Base-by-base conservation (phyloP, 1,284 basidiomycete species). In the Cryptococcus sp. region DNA sequence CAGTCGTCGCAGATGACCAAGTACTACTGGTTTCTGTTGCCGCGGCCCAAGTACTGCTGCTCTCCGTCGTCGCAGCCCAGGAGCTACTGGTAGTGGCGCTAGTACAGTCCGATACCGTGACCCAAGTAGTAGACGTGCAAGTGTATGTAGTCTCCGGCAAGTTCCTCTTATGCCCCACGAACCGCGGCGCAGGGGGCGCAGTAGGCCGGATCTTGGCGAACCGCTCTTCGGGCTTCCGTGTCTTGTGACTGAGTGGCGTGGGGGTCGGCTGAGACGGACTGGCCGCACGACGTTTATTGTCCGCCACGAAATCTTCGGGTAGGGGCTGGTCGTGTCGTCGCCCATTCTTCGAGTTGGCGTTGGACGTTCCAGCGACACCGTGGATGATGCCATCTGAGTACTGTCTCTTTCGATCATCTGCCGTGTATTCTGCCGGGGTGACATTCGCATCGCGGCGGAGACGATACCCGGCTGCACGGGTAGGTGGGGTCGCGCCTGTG, bases 91-190 rank as follows among this genome's bases (percentile, higher is more conserved):
- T 8, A 35, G 25, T 6, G 25, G 25, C 25, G 25, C 31, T 35
- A 8, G 52, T 45, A 45, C 60, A 58, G n/a, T 53, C 60, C 22
- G 52, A 47, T 5, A 57, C 53, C 16, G 60, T 61, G n/a, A 61
- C 38, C 35, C 42, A 51, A 13, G 56, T 55, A 15, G 60, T 61
- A 20, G 60, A 61, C n/a, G 60, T 61, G 19, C 56, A 56, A 17
- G 51, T 60, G 10, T 35, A 35, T 35, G 3, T 35, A 8, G 31
- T 35, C 31, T 35, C 8, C 31, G 31, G 31, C 31, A 35, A 35
- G 31, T 35, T 35, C 31, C 31, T 35, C 8, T 13, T 13, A 13
- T 10, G 7, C 13, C 31, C 31, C 7, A 35, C 31, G 31, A 35
- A 35, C 13, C 31, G 31, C 13, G 31, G 31, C 7, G 44, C 42